Percentiles rank a stretch among this genome's conserved stretches.
Evolutionary conservation across 305 asterid genomes (phyloP).

Genomic region (Caryopteris hybrid): DNA sequence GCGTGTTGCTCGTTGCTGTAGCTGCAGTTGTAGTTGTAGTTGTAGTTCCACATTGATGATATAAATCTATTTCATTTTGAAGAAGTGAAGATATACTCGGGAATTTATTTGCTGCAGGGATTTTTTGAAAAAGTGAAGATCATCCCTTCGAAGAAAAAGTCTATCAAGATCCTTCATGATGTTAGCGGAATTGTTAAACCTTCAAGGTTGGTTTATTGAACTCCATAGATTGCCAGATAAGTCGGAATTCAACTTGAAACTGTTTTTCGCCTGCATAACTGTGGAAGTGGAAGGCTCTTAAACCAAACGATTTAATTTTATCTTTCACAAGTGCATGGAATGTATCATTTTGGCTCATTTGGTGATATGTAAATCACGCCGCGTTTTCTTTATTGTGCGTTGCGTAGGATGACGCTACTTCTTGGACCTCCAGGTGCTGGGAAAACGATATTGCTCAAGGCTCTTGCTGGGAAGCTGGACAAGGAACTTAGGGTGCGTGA

Average conservation of each 20-base stretch:
- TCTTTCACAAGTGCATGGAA: no score
- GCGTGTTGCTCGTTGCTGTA: not conserved
- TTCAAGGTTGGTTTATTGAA: constrained; percentile 55
- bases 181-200: constrained; percentile 77
- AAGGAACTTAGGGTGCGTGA: constrained; percentile 64
- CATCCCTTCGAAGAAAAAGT: constrained; percentile 71
- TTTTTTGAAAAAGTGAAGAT: constrained; percentile 62
- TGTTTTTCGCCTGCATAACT: not conserved
- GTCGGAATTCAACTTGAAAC: not conserved
- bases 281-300: not conserved
- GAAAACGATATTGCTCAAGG: constrained; percentile 74
- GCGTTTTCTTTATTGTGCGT: not conserved
- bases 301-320: no score
- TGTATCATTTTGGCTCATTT: no score
- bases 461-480: constrained; percentile 79
- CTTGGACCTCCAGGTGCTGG: constrained; percentile 98
- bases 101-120: constrained; percentile 39
- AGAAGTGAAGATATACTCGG: not conserved
- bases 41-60: not conserved
- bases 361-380: not conserved
- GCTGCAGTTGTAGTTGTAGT: no score
- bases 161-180: constrained; percentile 65
- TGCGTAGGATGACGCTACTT: constrained; percentile 79
- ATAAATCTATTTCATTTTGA: no score
- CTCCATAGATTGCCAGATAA: not conserved